Percentiles rank a stretch among this genome's conserved stretches.
Conservation (phyloP, 352 stramenopile genomes). For the Globisporangium spinosum region DNA sequence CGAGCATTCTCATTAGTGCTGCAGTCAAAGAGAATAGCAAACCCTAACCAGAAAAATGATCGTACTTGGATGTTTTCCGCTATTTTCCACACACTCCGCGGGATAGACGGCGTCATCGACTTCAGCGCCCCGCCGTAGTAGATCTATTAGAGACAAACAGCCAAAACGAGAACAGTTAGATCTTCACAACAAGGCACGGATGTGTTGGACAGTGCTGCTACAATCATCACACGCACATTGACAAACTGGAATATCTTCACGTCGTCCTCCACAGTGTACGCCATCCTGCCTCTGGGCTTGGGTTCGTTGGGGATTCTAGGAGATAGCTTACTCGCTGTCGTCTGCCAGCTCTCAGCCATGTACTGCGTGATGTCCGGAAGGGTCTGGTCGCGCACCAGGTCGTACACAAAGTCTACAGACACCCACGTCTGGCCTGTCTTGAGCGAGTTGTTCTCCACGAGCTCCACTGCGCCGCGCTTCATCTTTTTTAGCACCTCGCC, state of each 20-base stretch:
- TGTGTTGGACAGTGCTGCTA: neutral
- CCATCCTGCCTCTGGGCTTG: slow-evolving; percentile 3
- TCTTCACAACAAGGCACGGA: neutral
- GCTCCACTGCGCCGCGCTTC: slow-evolving; percentile 23
- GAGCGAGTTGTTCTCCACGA: slow-evolving; percentile 38
- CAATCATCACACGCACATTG: slow-evolving; percentile 15
- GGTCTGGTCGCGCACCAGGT: slow-evolving; percentile 34
- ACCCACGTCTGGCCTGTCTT: slow-evolving; percentile 31
- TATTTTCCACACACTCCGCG: slow-evolving; percentile 29
- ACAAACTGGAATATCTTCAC: slow-evolving; percentile 49
- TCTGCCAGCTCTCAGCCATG: slow-evolving; percentile 18
- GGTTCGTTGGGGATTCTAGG: slow-evolving; percentile 8
- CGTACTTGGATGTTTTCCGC: slow-evolving; percentile 19
- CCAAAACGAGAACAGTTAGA: neutral
- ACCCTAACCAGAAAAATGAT: too few relatives aligned
- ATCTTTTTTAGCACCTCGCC: slow-evolving; percentile 23
- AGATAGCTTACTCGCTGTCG: neutral
- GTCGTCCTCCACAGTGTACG: slow-evolving; percentile 42
- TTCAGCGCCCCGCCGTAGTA: neutral
- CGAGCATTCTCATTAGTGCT: neutral
- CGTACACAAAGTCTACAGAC: slow-evolving; percentile 41
- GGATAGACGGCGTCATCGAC: slow-evolving; percentile 18
- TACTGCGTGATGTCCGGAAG: slow-evolving; percentile 36
- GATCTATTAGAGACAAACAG: neutral
- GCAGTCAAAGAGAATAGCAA: neutral